Base-by-base conservation (phyloP, 371 early-diverging fungal species). In the Enteropsectra breve region DNA sequence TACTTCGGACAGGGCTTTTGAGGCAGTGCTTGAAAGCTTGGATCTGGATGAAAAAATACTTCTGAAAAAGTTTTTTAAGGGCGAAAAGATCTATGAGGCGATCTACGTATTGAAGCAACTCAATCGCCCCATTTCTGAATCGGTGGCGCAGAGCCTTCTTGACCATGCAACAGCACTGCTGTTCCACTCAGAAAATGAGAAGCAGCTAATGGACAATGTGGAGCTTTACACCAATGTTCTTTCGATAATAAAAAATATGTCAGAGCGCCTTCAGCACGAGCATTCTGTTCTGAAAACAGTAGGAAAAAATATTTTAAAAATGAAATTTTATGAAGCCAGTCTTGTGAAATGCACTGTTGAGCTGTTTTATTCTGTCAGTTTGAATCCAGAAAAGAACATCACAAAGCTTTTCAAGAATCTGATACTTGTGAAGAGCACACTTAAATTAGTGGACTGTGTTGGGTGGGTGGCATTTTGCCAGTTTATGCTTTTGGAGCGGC, bases 381-480 rank as follows among this genome's bases (percentile, higher is more conserved):
- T 15, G 30, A 26, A 59, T 46, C 75, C 75, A 23, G 75, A 74
- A 37, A 52, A 23, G 30, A 54, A 28, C 47, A 26, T 5, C 47
- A 32, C 34, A 4, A 63, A 23, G 38, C 33, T 74, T 8, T n/a
- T 74, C 24, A 49, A 47, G 18, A 46, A 40, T 24, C 26, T 74
- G 30, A 33, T 15, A 15, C 36, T 49, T 18, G 40, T 45, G 15
- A 43, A 58, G 15, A 66, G 45, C 64, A 46, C 26, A n/a, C 32
- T 68, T 29, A 74, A 74, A 63, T 29, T 62, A 2, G 18, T 70
- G 49, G 74, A 66, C 69, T 46, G 64, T 13, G 66, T 79, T 0
- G 79, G 79, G 33, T 74, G 68, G 32, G 62, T 78, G 5, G 76
- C 69, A 2, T 36, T 78, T n/a, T 67, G 63, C 28, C 68, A 77